Percentiles rank a stretch among this genome's conserved stretches.
Evolutionary conservation across 108 stramenopile genomes (phyloP).

Genomic region (Stephanodiscus minutulus): DNA sequence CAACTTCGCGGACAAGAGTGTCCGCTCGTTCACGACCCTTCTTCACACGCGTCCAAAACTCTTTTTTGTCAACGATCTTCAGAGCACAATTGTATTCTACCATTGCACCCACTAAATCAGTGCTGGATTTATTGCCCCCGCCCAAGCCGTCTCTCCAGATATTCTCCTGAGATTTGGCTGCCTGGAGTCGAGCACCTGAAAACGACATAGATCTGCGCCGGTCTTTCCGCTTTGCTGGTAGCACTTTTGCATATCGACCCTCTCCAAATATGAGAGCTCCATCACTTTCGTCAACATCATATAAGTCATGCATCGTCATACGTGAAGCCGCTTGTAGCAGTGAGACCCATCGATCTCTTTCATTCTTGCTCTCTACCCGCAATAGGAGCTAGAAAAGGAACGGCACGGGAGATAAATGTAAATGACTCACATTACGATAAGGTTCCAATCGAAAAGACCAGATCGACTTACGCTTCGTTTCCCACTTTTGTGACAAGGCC

Average conservation of each 20-base stretch:
- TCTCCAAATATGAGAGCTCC: constrained; percentile 53
- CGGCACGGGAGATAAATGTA: background rate
- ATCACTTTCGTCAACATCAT: constrained; percentile 59
- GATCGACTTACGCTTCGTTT: constrained; percentile 54
- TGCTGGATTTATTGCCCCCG: constrained; percentile 23
- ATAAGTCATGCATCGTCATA: constrained; percentile 66
- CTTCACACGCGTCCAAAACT: constrained; percentile 89
- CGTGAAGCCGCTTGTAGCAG: constrained; percentile 65
- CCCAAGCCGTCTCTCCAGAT: constrained; percentile 32
- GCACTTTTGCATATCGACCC: constrained; percentile 76
- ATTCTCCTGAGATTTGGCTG: constrained; percentile 35
- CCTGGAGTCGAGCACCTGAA: constrained; percentile 33
- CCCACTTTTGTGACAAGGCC: constrained; percentile 72
- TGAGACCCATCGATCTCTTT: constrained; percentile 70
- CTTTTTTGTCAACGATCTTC: constrained; percentile 89
- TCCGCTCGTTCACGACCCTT: constrained; percentile 86
- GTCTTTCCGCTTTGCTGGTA: constrained; percentile 54
- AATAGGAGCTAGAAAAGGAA: constrained; percentile 55
- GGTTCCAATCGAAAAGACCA: background rate
- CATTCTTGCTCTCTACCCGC: constrained; percentile 56
- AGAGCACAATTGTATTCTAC: constrained; percentile 71
- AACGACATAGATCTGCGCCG: constrained; percentile 21
- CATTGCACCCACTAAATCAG: constrained; percentile 11
- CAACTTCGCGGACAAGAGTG: constrained; percentile 87
- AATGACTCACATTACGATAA: background rate